Evolutionary conservation across 225 moss, liverwort and hornwort species (phyloP), one percentile per base, ranked within the genome.

Genomic region (Pseudisothecium myosuroides): DNA sequence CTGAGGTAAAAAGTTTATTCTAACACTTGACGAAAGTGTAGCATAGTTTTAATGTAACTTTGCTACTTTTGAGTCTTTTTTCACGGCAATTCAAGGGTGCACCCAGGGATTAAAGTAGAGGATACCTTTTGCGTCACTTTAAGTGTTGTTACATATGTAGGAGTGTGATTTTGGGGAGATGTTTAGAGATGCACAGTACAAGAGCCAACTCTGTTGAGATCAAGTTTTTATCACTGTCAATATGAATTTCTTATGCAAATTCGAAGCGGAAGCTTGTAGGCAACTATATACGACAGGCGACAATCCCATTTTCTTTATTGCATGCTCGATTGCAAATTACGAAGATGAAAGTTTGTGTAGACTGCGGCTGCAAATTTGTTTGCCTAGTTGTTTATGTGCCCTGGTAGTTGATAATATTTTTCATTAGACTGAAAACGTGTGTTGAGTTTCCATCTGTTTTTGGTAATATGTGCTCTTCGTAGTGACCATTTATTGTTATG

Each of bases 1-100:
- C 96, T 10, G 97, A 99, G 99, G 99, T 99, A 80, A 37, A n/a
- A 7, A 31, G 17, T 7, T 12, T 5, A 54, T 66, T 75, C 55
- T 56, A 81, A 21, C 32, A 63, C 50, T 89, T 32, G 24, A 43
- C 31, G 10, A 14, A 55, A 43, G 59, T 14, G 43, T 80, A 62
- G 43, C 75, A 32, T 80, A 18, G 22, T 45, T 83, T 87, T 58
- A 7, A 80, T 45, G 49, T 27, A 11, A 50, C 49, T 82, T 50
- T 56, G 61, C 63, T 55, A 37, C 45, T 65, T 39, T 28, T 83
- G 62, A 75, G 26, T 31, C 36, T 43, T 71, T 64, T 34, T 63
- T 22, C 27, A 66, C 43, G 58, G 31, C 58, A 82, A 64, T 65
- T 56, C 18, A 49, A 63, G 60, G 65, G 49, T 80, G 66, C 69